Conservation (phyloP, 1,284 basidiomycete species). For the Fomitopsis schrenkii region DNA sequence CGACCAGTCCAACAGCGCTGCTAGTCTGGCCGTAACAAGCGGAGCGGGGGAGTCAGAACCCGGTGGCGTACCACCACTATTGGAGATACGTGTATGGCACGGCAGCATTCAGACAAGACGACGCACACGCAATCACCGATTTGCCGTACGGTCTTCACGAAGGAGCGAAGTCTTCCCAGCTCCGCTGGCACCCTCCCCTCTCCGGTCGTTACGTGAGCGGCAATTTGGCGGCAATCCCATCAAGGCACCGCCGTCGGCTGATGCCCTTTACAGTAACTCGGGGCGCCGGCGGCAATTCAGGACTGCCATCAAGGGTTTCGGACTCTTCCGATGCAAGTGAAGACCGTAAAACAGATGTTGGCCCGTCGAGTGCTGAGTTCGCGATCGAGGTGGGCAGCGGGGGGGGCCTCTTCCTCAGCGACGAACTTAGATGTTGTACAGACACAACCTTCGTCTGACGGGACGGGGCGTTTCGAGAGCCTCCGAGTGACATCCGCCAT, state of each 20-base stretch:
- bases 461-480: not conserved
- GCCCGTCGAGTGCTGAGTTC: not conserved
- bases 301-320: not conserved
- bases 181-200: not conserved
- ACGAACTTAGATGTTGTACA: not conserved
- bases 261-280: not conserved
- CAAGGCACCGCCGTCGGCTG: not conserved
- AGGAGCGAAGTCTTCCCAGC: not conserved
- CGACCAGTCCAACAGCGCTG: not conserved
- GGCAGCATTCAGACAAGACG: not conserved
- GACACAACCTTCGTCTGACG: not conserved
- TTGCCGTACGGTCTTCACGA: not conserved
- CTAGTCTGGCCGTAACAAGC: not conserved
- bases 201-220: not conserved
- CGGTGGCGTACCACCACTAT: not conserved
- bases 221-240: not conserved
- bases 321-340: not conserved
- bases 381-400: not conserved
- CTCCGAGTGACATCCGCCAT: not conserved
- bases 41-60: not conserved
- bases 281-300: not conserved
- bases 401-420: not conserved
- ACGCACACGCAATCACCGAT: not conserved
- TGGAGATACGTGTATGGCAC: not conserved
- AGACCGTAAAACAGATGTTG: not conserved